Base-by-base conservation (phyloP, 164 flowering plant genomes). In the Magnolia sinica region DNA sequence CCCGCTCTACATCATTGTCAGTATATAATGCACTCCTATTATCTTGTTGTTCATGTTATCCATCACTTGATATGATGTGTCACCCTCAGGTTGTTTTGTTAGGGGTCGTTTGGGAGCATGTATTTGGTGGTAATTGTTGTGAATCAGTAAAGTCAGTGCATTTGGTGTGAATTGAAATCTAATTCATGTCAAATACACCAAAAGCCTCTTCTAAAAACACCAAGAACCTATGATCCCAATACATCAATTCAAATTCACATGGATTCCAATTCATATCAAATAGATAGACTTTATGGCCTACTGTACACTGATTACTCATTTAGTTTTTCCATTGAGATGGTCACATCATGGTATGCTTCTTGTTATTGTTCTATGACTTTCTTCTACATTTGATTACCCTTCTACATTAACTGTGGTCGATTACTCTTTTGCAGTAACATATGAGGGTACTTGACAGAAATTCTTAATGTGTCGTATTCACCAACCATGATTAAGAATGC, bases 241-340 rank as follows among this genome's bases (percentile, higher is more conserved):
- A 37, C 45, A 37, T 37, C 4, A 37, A 37, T 2, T 37, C 45
- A 3, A 37, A 37, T 0, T 37, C 45, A 5, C 45, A 37, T 37
- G 45, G 45, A 37, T 37, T 37, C 45, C 45, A 37, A 37, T 37
- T 3, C 45, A 3, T 37, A 94, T 83, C 92, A n/a, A n/a, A 87
- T 93, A 63, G 90, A 90, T 70, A 87, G 98, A 82, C 77, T 94
- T 85, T 97, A 95, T 73, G 98, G 98, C 29, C 86, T 97, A 55
- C 88, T 91, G 76, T 80, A 84, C 82, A 94, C 98, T 31, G 89
- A 94, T 79, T 89, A 86, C 81, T 87, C 95, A 18, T 92, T 92
- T 87, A 97, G 98, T 67, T 94, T 94, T 81, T 97, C 98, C 29
- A 88, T 94, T 76, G 98, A 94, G 78, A 79, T 92, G 77, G 98